Evolutionary conservation across 306 rosid species (phyloP), one percentile per base, ranked within the genome.

Genomic region (Phaseolus lunatus): DNA sequence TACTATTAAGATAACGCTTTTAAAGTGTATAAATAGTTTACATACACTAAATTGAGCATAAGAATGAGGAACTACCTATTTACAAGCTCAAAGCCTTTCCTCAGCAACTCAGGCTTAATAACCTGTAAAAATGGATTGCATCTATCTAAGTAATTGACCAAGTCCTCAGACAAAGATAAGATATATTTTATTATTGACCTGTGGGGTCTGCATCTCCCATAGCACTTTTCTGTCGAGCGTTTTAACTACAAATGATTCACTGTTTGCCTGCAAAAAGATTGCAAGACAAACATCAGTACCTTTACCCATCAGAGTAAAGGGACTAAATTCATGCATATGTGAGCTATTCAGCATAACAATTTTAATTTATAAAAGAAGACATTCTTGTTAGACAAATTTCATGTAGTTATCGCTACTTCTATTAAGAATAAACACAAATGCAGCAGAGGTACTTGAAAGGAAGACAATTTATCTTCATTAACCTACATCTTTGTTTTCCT

Each of bases 201-300:
- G 97, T 7, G 99, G 99, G 62, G 99, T 95, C 84, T 95, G 99
- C 97, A 95, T 95, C 89, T 95, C 97, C 99, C 99, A 90, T 33
- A 92, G 88, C 22, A 88, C 88, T 89, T 85, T 92, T 72, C 97
- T 82, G 84, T 95, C 94, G 79, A 95, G 84, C 19, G 99, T 95
- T 91, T 31, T 86, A 56, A 88, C 88, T 9, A 95, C 99, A 85
- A 89, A 90, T 65, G 96, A 91, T 64, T 88, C 89, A 29, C 50
- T 73, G 85, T 89, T 90, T 84, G 96, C 96, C 97, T 95, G 97
- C 85, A 84, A 63, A 83, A 19, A 56, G 77, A 53, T 80, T 31
- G 70, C 67, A 19, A 72, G 29, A 80, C 49, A 80, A 48, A 65
- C 44, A 58, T 56, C 80, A 63, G 24, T 26, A 70, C 27, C 68